Evolutionary conservation across 2,329 filamentous ascomycete species (phyloP).

Genomic region (Anthostomella pinea): DNA sequence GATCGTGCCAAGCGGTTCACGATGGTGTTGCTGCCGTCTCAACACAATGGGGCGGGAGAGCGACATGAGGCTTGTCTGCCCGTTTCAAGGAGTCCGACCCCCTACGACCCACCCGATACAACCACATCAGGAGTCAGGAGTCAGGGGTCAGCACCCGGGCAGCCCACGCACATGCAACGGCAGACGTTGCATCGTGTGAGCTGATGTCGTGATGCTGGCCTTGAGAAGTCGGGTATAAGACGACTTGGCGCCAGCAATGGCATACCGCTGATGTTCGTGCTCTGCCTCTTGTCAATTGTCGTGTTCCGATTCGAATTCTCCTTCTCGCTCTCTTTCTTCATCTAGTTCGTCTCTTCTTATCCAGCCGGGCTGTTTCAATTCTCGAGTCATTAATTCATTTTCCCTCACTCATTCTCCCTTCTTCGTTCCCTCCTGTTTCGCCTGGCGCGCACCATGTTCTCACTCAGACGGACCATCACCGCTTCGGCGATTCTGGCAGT

Average conservation of each 20-base stretch:
- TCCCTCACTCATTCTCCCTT: constrained; percentile 4
- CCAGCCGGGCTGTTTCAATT: constrained; percentile 25
- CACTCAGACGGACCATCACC: constrained; percentile 15
- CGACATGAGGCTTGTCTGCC: constrained; percentile 9
- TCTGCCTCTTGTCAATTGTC: no score
- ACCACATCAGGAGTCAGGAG: no score
- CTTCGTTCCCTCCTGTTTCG: constrained; percentile 2
- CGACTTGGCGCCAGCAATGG: constrained; percentile 3
- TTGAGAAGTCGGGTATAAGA: constrained; percentile 9
- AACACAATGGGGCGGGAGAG: constrained; percentile 15
- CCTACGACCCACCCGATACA: no score
- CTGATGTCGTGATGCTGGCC: constrained; percentile 9
- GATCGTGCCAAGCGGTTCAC: constrained; percentile 9
- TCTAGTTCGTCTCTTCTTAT: constrained; percentile 10
- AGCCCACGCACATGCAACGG: constrained; percentile 18
- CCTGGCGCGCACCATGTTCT: constrained; percentile 18
- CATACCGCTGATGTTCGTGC: no score
- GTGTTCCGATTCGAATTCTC: constrained; percentile 6
- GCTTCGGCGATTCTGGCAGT: constrained; percentile 24
- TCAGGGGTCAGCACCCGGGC: constrained; percentile 10
- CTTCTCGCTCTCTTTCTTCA: constrained; percentile 5
- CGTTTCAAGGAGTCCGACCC: constrained; percentile 14
- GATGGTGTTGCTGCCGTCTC: constrained; percentile 14
- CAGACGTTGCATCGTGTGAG: constrained; percentile 11
- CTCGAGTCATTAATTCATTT: constrained; percentile 13